These are phyloP conservation scores for Adiantum capillusveneris DNA, from an alignment of 75 land plant genomes.

Conservation along the genomic window DNA sequence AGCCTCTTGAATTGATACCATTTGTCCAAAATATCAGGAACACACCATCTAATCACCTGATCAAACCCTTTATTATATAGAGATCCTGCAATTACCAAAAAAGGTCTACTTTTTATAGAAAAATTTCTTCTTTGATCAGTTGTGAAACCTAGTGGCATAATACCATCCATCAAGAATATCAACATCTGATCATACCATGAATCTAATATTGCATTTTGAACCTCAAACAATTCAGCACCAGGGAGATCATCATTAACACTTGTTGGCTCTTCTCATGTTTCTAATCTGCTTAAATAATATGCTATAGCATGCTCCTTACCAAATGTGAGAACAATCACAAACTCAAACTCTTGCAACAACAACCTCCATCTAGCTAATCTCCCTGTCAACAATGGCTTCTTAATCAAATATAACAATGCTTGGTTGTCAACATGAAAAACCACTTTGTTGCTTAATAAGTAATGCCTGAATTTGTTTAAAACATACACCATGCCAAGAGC, in stretches of 20 bases:
- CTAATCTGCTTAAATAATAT: not conserved
- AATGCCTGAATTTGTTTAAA: not conserved
- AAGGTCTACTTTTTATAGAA: not conserved
- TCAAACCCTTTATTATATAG: not conserved
- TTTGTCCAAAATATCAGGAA: not conserved
- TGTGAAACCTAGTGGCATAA: not conserved
- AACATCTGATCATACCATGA: not conserved
- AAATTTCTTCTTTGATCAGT: not conserved
- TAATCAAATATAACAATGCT: slow-evolving; percentile 3
- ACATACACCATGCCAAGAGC: not conserved
- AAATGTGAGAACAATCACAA: not conserved
- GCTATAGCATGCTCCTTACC: not conserved
- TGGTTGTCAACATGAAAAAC: not conserved
- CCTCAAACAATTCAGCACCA: slow-evolving; percentile 1
- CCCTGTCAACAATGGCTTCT: not conserved
- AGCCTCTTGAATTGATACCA: not conserved
- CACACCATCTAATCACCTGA: not conserved
- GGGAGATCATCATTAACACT: not conserved
- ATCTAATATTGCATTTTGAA: not conserved
- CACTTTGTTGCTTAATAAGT: not conserved
- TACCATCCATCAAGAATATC: not conserved
- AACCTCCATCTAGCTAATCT: not conserved
- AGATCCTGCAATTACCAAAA: not conserved
- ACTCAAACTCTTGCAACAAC: slow-evolving; percentile 9
- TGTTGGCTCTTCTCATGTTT: not conserved